Percentiles rank a stretch among this genome's conserved stretches.
Evolutionary conservation across 164 flowering plant species (phyloP).

Genomic region (Stephania yunnanensis): DNA sequence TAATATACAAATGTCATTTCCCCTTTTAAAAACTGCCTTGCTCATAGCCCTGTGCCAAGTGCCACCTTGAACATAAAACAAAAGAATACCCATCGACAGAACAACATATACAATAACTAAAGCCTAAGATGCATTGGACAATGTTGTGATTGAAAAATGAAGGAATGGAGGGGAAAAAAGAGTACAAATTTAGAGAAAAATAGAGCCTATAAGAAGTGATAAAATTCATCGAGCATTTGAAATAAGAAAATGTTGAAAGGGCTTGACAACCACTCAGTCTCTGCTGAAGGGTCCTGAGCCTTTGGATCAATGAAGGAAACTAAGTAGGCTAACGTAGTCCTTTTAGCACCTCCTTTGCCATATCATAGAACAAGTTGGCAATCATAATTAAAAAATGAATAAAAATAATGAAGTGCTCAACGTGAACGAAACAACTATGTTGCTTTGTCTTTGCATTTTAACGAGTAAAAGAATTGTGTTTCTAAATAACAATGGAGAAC

Average conservation of each 20-base stretch:
- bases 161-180: no score
- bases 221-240: background rate
- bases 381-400: background rate
- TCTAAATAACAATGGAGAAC: conserved; percentile 5
- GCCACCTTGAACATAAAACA: background rate
- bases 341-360: no score
- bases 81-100: background rate
- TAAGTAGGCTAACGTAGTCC: no score
- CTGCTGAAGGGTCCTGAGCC: no score
- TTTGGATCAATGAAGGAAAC: no score
- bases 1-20: no score
- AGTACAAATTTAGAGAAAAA: background rate
- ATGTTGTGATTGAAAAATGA: background rate
- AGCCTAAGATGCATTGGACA: background rate
- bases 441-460: background rate
- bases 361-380: background rate
- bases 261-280: no score
- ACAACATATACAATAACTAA: no score
- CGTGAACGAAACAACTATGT: background rate
- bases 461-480: background rate
- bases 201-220: background rate
- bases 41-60: background rate
- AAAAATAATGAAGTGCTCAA: background rate
- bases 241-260: no score
- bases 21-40: no score